Evolutionary conservation across 257 asterid species (phyloP), one percentile per base, ranked within the genome.

Genomic region (Lycium ferocissimum): DNA sequence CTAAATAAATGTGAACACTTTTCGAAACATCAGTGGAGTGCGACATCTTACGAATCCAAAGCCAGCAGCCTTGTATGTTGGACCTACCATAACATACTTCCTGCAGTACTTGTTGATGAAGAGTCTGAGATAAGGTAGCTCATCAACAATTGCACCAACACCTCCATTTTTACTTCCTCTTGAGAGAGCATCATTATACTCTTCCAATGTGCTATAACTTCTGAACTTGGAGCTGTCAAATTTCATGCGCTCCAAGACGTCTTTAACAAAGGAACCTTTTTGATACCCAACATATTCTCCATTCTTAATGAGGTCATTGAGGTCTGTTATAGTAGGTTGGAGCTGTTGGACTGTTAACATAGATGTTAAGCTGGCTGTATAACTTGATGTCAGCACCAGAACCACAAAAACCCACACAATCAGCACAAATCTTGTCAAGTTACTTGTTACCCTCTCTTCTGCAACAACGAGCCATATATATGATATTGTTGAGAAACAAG

Each of bases 331-430:
- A 26, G 85, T 70, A 18, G 91, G 91, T 78, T 53, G 88, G 76
- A 91, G 92, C 65, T 85, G 84, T n/a, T 49, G 84, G 54, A 84
- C 84, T 10, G 93, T 91, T 62, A 92, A 88, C 81, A 87, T 90
- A 10, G 95, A 89, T 3, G 93, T 86, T 76, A 92, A 84, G 79
- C 87, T 92, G 59, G 94, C 93, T 4, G 89, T 91, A 78, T 92
- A 92, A 35, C 94, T 91, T n/a, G 94, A 91, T 86, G 63, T 90
- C 35, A 92, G 73, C 71, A 91, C 85, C 33, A 87, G 85, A 7
- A 87, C 95, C 12, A 92, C 94, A 5, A 90, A 87, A 15, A 88
- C 90, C 92, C 95, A 91, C 57, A 85, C 83, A 45, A 88, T 87
- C 33, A 92, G 14, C 85, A 90, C 84, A 67, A 92, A 58, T 71